Conservation (phyloP, 2,329 filamentous ascomycete species). For the Amauroascus niger region DNA sequence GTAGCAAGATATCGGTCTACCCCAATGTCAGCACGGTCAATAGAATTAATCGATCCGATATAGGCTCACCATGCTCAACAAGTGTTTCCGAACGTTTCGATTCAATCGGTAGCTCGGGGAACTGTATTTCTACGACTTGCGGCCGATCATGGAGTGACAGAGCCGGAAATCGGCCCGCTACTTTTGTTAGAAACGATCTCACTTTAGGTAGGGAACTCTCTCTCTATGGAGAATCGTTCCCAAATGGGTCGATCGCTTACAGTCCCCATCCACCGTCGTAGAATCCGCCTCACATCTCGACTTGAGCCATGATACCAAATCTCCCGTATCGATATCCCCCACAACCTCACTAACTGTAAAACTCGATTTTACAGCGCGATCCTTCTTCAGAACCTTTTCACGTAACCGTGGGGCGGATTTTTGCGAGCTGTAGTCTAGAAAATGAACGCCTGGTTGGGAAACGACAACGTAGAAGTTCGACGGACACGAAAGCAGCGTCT, state of each 20-base stretch:
- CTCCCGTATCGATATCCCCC: conserved; percentile 39
- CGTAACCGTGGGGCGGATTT: conserved; percentile 46
- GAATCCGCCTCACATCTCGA: conserved; percentile 40
- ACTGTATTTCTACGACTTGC: conserved; percentile 38
- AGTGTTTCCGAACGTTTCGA: conserved; percentile 33
- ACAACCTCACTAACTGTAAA: conserved; percentile 46
- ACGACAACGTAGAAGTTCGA: conserved; percentile 69
- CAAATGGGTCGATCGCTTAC: conserved; percentile 24
- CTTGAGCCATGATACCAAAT: conserved; percentile 37
- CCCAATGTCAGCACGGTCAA: conserved; percentile 5
- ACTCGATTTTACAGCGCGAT: conserved; percentile 46
- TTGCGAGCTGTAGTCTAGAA: conserved; percentile 54
- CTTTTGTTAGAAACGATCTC: no score
- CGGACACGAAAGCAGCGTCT: conserved; percentile 54
- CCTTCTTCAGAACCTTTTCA: conserved; percentile 40
- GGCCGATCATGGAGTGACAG: conserved; percentile 31
- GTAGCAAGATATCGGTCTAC: conserved; percentile 29
- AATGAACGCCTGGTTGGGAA: conserved; percentile 63
- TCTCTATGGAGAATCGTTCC: no score
- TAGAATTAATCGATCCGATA: conserved; percentile 1
- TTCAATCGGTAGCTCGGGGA: conserved; percentile 34
- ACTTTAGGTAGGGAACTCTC: no score
- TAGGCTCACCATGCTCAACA: conserved; percentile 34
- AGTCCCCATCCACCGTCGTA: conserved; percentile 37
- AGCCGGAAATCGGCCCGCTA: conserved; percentile 28